These are phyloP conservation scores for Sanghuangporus sanghuang DNA, from an alignment of 1,284 basidiomycete genomes.

Conservation along the genomic window DNA sequence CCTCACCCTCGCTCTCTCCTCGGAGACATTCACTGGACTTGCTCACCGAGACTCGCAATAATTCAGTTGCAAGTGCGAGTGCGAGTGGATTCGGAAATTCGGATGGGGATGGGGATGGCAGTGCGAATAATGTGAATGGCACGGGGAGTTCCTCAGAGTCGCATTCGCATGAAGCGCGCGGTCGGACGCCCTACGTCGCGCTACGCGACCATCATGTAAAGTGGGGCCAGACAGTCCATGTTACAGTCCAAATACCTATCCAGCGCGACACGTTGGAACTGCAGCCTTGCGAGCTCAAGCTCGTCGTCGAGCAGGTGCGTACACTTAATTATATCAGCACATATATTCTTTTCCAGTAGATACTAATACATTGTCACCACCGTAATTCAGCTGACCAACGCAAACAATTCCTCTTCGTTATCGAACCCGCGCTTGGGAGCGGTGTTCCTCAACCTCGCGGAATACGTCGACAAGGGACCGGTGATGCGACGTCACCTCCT, in stretches of 20 bases:
- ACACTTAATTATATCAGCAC: not conserved
- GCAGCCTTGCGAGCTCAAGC: conserved; percentile 54
- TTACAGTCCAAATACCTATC: conserved; percentile 59
- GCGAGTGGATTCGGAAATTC: not conserved
- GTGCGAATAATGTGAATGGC: not conserved
- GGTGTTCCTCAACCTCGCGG: conserved; percentile 67
- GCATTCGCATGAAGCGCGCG: conserved; percentile 34
- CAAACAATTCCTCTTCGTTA: conserved; percentile 46
- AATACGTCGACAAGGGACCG: conserved; percentile 61
- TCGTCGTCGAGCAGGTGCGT: conserved; percentile 58
- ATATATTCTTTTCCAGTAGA: not conserved
- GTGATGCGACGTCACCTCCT: conserved; percentile 70
- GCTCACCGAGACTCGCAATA: not conserved
- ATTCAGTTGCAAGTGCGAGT: not conserved
- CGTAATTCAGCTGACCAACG: conserved; percentile 37
- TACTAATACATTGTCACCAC: not conserved
- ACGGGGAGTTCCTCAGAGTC: no score
- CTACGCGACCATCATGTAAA: conserved; percentile 56
- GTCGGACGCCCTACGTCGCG: conserved; percentile 49
- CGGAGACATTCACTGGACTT: not conserved
- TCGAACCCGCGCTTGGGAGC: conserved; percentile 58
- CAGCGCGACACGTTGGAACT: conserved; percentile 49
- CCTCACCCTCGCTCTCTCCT: conserved; percentile 9
- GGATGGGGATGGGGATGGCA: not conserved
- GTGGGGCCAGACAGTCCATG: conserved; percentile 53